phyloP scores from a whole-genome alignment of 139 green algal genomes.

The Haematococcus lacustris region DNA sequence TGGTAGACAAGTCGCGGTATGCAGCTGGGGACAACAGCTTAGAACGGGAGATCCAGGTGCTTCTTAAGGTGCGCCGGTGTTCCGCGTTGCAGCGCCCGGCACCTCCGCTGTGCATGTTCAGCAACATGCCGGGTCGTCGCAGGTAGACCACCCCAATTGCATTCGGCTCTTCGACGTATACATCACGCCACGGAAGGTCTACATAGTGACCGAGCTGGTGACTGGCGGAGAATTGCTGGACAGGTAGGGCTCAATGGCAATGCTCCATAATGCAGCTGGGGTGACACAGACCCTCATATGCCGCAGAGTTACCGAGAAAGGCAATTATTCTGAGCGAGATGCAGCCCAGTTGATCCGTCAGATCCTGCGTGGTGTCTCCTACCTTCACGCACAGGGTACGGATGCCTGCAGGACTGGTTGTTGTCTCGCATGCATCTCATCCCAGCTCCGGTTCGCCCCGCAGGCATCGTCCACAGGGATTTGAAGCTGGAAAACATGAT shows the following conservation, averaged over 20 bases:
- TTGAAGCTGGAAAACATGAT: constrained; percentile 85
- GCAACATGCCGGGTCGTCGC: too few relatives aligned
- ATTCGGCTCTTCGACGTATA: constrained; percentile 72
- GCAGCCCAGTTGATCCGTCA: constrained; percentile 57
- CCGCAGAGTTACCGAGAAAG: constrained; percentile 55
- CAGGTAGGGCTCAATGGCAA: constrained; percentile 31
- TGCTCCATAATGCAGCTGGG: not conserved
- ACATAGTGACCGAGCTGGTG: constrained; percentile 75
- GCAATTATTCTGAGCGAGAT: constrained; percentile 65
- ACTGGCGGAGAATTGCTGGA: constrained; percentile 72
- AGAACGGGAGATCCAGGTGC: constrained; percentile 63
- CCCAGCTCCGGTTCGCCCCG: too few relatives aligned
- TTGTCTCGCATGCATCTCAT: too few relatives aligned
- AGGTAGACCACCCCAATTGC: constrained; percentile 70
- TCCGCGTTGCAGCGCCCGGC: not conserved
- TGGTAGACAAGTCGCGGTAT: constrained; percentile 70
- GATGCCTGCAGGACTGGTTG: too few relatives aligned
- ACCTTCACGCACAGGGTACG: constrained; percentile 61
- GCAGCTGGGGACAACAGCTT: constrained; percentile 63
- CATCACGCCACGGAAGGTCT: constrained; percentile 64
- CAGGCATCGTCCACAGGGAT: constrained; percentile 75
- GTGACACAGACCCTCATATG: not conserved
- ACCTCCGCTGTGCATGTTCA: too few relatives aligned
- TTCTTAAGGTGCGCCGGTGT: constrained; percentile 46
- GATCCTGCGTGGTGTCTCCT: constrained; percentile 62